Evolutionary conservation across 306 rosid genomes (phyloP), one percentile per base, ranked within the genome.

Genomic region (Vicia sativa): DNA sequence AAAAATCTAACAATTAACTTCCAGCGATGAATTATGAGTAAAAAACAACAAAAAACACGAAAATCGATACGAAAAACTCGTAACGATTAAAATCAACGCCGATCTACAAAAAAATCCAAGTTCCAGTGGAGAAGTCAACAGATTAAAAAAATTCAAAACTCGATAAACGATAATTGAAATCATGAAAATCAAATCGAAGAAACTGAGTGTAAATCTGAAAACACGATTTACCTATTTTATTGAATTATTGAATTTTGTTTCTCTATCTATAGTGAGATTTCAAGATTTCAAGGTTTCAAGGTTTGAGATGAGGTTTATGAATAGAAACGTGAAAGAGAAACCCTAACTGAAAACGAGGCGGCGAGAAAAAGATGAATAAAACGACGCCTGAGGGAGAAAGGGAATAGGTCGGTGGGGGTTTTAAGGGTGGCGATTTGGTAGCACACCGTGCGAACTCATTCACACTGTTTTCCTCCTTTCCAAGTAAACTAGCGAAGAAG

Each of bases 51-150:
- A n/a, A 39, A 65, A 72, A 5, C 52, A 25, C 1, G 8, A 71
- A 23, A 54, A 48, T n/a, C 1, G 3, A 9, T 45, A 46, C 31
- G 2, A 0, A 0, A 57, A 38, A 52, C 41, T 15, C 21, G 37
- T 9, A 69, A 43, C 44, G 46, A 62, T 26, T 15, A 18, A 54
- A 39, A 70, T 7, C 62, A 37, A 57, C 10, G 65, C 80, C 78
- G 83, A 82, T 82, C 86, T 62, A 68, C 9, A 28, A 5, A 64
- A 5, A 64, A 62, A 70, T 61, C 29, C 31, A 68, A 53, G 70
- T 3, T 31, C 58, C 2, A 31, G 48, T 11, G 1, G 5, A 42
- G 1, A 52, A 70, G 65, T 69, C 71, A 61, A 72, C 35, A 31
- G 0, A 37, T 1, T 1, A n/a, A 9, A 3, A 75, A 62, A n/a